Base-by-base conservation (phyloP, 768 basidiomycete species). In the Amanita jacksonii region DNA sequence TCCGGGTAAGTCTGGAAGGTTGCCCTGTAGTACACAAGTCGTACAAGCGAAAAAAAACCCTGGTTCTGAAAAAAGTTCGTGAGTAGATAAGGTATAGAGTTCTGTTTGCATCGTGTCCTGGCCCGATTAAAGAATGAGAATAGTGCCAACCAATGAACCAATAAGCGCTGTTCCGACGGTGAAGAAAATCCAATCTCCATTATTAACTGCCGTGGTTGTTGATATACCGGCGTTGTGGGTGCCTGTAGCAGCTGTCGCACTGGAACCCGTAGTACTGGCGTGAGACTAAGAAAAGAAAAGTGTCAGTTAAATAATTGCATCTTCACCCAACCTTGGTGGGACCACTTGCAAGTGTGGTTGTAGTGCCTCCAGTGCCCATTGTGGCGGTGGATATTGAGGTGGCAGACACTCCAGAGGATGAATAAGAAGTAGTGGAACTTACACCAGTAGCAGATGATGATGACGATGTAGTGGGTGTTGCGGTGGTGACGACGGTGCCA, bases 131-230 rank as follows among this genome's bases (percentile, higher is more conserved):
- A 60, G 42, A 13, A 61, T 30, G 8, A 62, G 20, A 20, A 59
- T 28, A 20, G 54, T 45, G 1, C 62, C 58, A 32, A 61, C 22
- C 2, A 51, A 52, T 10, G 58, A 58, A 4, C 55, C 54, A 13
- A 57, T 13, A 23, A 57, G 40, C 27, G 61, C 42, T 40, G 52
- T 56, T 48, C 57, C 58, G 42, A 58, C 27, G 41, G 55, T 49
- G 41, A 57, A 27, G 15, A 54, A 25, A n/a, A 58, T 4, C 30
- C 51, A 52, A 39, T 62, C 55, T 57, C 54, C 59, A 34, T 51
- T 41, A n/a, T 51, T 51, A 12, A 53, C 39, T 6, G 50, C 22
- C 3, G 38, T 12, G 15, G 24, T 8, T 36, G 19, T 38, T 5
- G 52, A 49, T 34, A 41, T 44, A 22, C 41, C 50, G 8, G 53